Evolutionary conservation across 805 yeast species (phyloP), one percentile per base, ranked within the genome.

Genomic region (Saccharomycopsis vini): DNA sequence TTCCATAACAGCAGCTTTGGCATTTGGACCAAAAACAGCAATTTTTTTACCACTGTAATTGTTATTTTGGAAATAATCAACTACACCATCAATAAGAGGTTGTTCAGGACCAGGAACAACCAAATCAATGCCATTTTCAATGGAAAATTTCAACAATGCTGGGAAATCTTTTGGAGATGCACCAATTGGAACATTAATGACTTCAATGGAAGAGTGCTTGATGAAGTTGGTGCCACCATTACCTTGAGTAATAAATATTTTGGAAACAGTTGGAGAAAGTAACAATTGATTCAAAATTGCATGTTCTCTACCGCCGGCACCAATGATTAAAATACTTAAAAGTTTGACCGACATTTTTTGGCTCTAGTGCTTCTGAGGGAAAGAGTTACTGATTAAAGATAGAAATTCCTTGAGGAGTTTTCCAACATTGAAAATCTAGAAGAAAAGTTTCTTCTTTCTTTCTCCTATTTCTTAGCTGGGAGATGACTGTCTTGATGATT

Each of bases 61-160:
- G 42, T 49, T 23, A 28, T 33, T 26, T 1, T 37, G 32, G 70
- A 92, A 88, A 43, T 68, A 67, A 15, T 79, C 62, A 22, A 89
- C 62, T 49, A 92, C 78, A 41, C 99, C 99, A 57, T 92, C 97
- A 26, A 94, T 97, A 50, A 94, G 71, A 30, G 98, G 97, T 66
- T 88, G 95, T 65, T 92, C 99, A n/a, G 99, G 99, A 28, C 99
- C 99, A 30, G 98, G 97, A 36, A 92, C 71, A 4, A 87, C 97
- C 45, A 92, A 68, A 41, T 69, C 73, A 43, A 92, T 72, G 4
- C 73, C 55, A 44, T 89, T 67, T 23, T 74, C 74, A 13, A 69
- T 59, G 4, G 97, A 95, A 62, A 89, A 89, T 46, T 77, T 66
- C 45, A 78, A 85, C 49, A 92, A 71, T 26, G 67, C 64, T 1